Evolutionary conservation across 2,329 filamentous ascomycete genomes (phyloP).

Genomic region (Torrubiella hemipterigena): DNA sequence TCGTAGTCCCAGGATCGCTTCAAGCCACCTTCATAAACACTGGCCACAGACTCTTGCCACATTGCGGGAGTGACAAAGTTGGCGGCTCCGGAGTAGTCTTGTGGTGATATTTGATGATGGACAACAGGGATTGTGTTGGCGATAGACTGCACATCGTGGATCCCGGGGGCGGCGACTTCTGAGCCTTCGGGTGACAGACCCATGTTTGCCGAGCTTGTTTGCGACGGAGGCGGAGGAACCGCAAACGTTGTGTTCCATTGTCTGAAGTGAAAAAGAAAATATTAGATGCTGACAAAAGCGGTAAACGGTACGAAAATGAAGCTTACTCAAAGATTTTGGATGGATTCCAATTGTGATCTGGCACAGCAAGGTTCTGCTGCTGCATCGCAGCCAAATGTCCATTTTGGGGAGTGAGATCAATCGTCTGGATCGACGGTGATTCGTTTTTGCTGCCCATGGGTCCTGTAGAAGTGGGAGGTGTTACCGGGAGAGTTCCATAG

Average conservation of each 20-base stretch:
- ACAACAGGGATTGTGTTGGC: slow-evolving; percentile 29
- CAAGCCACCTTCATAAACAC: slow-evolving; percentile 53
- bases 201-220: slow-evolving; percentile 39
- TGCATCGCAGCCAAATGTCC: slow-evolving; percentile 39
- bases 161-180: slow-evolving; percentile 39
- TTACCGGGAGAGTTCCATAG: slow-evolving; percentile 61
- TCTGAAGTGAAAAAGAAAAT: slow-evolving; percentile 31
- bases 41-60: slow-evolving; percentile 63
- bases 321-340: slow-evolving; percentile 82
- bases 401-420: slow-evolving; percentile 57
- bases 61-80: slow-evolving; percentile 57
- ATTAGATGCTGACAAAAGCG: background rate
- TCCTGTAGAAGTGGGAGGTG: slow-evolving; percentile 66
- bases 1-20: slow-evolving; percentile 52
- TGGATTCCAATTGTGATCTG: slow-evolving; percentile 70
- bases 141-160: slow-evolving; percentile 40
- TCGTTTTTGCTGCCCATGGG: slow-evolving; percentile 66
- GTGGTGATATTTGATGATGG: slow-evolving; percentile 33
- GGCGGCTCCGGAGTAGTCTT: slow-evolving; percentile 33
- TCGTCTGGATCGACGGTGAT: slow-evolving; percentile 59
- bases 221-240: slow-evolving; percentile 32
- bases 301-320: slow-evolving; percentile 4
- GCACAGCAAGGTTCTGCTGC: slow-evolving; percentile 44
- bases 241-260: slow-evolving; percentile 96
- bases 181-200: slow-evolving; percentile 39